Evolutionary conservation across 257 asterid species (phyloP).

Genomic region (Solanum paucissectum): DNA sequence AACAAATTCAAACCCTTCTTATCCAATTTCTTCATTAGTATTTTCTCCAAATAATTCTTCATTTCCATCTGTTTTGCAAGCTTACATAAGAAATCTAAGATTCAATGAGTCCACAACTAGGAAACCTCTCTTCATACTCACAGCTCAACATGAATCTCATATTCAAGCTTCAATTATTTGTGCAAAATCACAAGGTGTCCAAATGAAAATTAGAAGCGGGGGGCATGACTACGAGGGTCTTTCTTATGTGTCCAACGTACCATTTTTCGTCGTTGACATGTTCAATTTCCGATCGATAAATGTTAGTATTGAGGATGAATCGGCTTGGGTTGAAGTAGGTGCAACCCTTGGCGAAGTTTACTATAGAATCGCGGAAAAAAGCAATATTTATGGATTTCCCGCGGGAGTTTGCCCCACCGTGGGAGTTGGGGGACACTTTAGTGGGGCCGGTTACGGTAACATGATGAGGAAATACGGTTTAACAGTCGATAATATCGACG

Average conservation of each 20-base stretch:
- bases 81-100: constrained; percentile 5
- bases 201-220: constrained; percentile 6
- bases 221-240: constrained; percentile 16
- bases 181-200: background rate
- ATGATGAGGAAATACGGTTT: constrained; percentile 11
- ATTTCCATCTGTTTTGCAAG: background rate
- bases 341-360: constrained; percentile 11
- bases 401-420: constrained; percentile 13
- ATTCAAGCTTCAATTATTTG: constrained; percentile 7
- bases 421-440: constrained; percentile 7
- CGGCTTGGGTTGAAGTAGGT: constrained; percentile 9
- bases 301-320: background rate
- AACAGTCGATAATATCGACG: background rate
- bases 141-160: constrained; percentile 5
- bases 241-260: background rate
- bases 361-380: constrained; percentile 5
- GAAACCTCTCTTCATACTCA: constrained; percentile 6
- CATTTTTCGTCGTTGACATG: constrained; percentile 10
- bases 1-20: background rate
- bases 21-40: background rate
- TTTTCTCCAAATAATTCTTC: constrained; percentile 1
- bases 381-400: constrained; percentile 7
- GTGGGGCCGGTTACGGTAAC: constrained; percentile 10
- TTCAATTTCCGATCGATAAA: constrained; percentile 1
- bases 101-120: constrained; percentile 5